These are phyloP conservation scores for Aquanectria penicillioides DNA, from an alignment of 2,329 filamentous ascomycete species.

Conservation along the genomic window DNA sequence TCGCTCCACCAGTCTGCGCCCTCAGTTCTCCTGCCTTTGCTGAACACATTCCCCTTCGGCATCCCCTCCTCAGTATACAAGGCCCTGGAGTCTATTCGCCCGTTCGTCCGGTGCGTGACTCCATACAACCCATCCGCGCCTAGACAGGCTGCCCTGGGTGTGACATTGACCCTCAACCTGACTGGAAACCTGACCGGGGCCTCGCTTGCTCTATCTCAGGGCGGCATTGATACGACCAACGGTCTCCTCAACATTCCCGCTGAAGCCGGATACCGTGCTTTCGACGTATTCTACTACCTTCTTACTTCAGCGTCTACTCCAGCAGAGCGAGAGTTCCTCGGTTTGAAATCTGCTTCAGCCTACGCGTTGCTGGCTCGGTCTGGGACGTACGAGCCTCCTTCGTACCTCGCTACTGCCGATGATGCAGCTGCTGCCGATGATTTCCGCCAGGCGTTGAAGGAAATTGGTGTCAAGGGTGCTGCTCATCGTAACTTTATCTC, in stretches of 20 bases:
- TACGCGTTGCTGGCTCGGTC: conserved; percentile 86
- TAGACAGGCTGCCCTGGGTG: conserved; percentile 81
- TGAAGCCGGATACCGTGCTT: conserved; percentile 86
- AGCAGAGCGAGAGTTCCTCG: conserved; percentile 88
- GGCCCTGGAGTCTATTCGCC: conserved; percentile 82
- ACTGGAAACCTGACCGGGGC: conserved; percentile 81
- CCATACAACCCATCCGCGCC: conserved; percentile 88
- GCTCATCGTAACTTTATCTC: conserved; percentile 86
- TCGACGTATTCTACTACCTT: conserved; percentile 98
- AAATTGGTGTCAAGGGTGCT: conserved; percentile 92
- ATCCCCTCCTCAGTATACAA: conserved; percentile 81
- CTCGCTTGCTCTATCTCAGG: conserved; percentile 81
- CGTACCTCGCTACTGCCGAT: conserved; percentile 91
- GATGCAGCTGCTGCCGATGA: conserved; percentile 94
- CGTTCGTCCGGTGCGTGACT: conserved; percentile 88
- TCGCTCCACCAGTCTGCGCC: conserved; percentile 91
- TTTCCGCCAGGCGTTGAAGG: conserved; percentile 85
- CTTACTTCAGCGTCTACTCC: conserved; percentile 90
- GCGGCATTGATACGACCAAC: conserved; percentile 84
- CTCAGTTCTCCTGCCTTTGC: conserved; percentile 83
- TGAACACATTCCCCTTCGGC: conserved; percentile 81
- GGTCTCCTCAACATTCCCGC: conserved; percentile 84
- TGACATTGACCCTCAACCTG: conserved; percentile 84
- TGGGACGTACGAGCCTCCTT: conserved; percentile 84
- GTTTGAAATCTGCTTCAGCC: conserved; percentile 78